Base-by-base conservation (phyloP, 2,329 filamentous ascomycete genomes). In the Hortaea werneckii region DNA sequence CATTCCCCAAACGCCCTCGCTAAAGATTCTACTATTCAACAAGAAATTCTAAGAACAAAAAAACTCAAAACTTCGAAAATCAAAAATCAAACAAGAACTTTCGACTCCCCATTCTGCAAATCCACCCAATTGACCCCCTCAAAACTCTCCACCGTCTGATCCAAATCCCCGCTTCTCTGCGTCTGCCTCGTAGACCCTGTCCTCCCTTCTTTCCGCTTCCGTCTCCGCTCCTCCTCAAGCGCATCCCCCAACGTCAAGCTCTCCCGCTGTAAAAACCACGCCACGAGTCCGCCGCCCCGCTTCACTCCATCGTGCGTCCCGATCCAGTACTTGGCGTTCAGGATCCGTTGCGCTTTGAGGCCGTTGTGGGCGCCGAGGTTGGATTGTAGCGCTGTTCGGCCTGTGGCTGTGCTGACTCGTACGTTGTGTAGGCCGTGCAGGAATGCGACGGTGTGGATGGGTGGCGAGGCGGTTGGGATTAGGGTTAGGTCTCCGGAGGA, bases 251-350 rank as follows among this genome's bases (percentile, higher is more conserved):
- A 35, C 0, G 62, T 70, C 51, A 70, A 60, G 0, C 65, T 57
- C 41, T 65, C 71, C 30, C 70, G 54, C 30, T 58, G 61, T 46
- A 75, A 65, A 62, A 64, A 75, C 65, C 66, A 73, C 1, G 62
- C 71, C 7, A 83, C 72, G 5, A 82, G 53, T 0, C 79, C 79
- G 0, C 70, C 71, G 0, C 77, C 79, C 44, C 62, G 71, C 61
- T 83, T 83, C 4, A 76, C 65, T 59, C 83, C 80, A 52, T 82
- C 79, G 53, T 84, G 80, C 27, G 80, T 83, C 0, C 72, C 73
- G 12, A 83, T 63, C 80, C 80, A 84, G 54, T 83, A 83, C 52
- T 67, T 73, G 0, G 78, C 75, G 1, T 69, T 65, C 29, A 77
- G 61, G 4, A 72, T 61, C 11, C 69, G 62, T 47, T 78, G 78